Conservation (phyloP, 257 asterid species). For the Leonotis leonurus region DNA sequence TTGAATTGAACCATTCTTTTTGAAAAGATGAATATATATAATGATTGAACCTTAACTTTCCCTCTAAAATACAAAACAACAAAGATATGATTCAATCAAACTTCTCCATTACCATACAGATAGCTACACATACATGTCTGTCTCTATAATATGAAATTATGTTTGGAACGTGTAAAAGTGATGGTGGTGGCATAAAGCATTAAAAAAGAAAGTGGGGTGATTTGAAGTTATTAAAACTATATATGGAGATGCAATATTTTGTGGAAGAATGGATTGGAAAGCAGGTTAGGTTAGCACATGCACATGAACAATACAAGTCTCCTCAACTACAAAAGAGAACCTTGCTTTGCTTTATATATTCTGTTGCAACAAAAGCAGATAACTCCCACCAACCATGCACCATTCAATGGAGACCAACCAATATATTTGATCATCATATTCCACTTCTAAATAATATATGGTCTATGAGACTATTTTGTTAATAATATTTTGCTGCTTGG, state of each 20-base stretch:
- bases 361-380: conserved; percentile 5
- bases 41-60: conserved; percentile 32
- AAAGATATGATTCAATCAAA: conserved; percentile 1
- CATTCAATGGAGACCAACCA: too few relatives aligned
- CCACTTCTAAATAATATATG: too few relatives aligned
- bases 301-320: conserved; percentile 4
- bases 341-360: not conserved
- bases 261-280: conserved; percentile 28
- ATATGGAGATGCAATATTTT: conserved; percentile 7
- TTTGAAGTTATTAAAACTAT: conserved; percentile 1
- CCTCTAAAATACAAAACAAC: conserved; percentile 10
- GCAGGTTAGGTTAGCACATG: conserved; percentile 1
- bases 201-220: not conserved
- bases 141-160: too few relatives aligned
- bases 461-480: too few relatives aligned
- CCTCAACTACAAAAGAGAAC: conserved; percentile 13
- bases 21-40: conserved; percentile 19
- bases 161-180: conserved; percentile 8
- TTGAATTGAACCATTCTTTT: conserved; percentile 25
- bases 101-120: conserved; percentile 16
- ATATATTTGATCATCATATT: too few relatives aligned
- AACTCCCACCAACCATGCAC: conserved; percentile 21
- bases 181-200: conserved; percentile 12
- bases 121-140: too few relatives aligned
- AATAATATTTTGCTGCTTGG: too few relatives aligned